These are phyloP conservation scores for Stevia rebaudiana DNA, from an alignment of 140 eudicot species.

Conservation along the genomic window DNA sequence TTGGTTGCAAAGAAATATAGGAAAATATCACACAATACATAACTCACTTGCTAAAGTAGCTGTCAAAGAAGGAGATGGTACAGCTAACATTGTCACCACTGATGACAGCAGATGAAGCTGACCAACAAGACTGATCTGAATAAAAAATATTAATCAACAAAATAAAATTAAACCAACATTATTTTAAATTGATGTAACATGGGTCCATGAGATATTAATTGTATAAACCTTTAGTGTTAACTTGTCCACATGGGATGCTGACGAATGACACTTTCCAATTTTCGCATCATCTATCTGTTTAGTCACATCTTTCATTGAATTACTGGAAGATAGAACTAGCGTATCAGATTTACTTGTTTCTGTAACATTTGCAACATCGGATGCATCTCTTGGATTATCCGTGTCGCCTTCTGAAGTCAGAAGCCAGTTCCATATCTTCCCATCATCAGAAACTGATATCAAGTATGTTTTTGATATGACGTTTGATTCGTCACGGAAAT, in stretches of 20 bases:
- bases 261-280: slow-evolving; percentile 10
- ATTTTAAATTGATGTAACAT: not conserved
- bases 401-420: slow-evolving; percentile 60
- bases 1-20: not conserved
- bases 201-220: not conserved
- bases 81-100: slow-evolving; percentile 77
- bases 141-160: not conserved
- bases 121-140: slow-evolving; percentile 78
- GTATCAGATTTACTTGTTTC: slow-evolving; percentile 22
- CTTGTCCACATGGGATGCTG: slow-evolving; percentile 40
- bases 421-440: slow-evolving; percentile 97
- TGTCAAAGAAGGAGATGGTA: slow-evolving; percentile 91
- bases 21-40: slow-evolving; percentile 1
- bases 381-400: slow-evolving; percentile 34
- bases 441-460: slow-evolving; percentile 88
- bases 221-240: slow-evolving; percentile 60
- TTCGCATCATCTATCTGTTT: slow-evolving; percentile 30
- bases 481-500: slow-evolving; percentile 60
- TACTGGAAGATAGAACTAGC: slow-evolving; percentile 20
- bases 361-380: slow-evolving; percentile 17
- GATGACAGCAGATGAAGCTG: slow-evolving; percentile 96
- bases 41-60: slow-evolving; percentile 92
- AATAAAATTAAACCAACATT: slow-evolving; percentile 3
- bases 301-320: slow-evolving; percentile 25
- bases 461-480: slow-evolving; percentile 63